phyloP scores from a whole-genome alignment of 371 early-diverging fungal genomes.

The Quaeritorhiza haematococci region DNA sequence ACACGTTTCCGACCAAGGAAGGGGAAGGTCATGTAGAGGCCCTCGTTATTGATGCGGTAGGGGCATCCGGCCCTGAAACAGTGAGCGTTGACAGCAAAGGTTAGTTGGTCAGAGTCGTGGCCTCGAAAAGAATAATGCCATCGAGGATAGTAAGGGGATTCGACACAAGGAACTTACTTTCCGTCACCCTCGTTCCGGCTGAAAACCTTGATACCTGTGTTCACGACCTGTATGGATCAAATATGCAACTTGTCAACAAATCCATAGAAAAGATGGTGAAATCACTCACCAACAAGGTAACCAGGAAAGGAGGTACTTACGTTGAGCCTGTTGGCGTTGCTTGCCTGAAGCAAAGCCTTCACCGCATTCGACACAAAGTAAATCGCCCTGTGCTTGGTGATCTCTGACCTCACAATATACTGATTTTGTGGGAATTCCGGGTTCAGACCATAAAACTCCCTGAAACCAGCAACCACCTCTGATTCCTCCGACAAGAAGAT shows the following conservation, averaged over 20 bases:
- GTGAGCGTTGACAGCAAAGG: no score
- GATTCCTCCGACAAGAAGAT: constrained; percentile 40
- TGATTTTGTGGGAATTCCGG: constrained; percentile 70
- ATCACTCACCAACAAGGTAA: neutral
- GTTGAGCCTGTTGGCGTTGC: constrained; percentile 63
- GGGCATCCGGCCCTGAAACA: no score
- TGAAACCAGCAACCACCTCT: constrained; percentile 30
- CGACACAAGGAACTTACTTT: constrained; percentile 1
- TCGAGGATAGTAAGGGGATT: no score
- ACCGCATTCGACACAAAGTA: constrained; percentile 77
- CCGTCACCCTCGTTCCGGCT: constrained; percentile 46
- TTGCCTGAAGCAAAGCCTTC: constrained; percentile 61
- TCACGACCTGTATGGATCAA: constrained; percentile 68
- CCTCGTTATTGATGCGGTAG: constrained; percentile 77
- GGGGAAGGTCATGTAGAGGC: constrained; percentile 61
- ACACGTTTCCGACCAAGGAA: constrained; percentile 53
- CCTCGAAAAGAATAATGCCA: no score
- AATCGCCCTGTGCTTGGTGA: constrained; percentile 54
- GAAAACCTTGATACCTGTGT: constrained; percentile 84
- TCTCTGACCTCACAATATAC: constrained; percentile 69
- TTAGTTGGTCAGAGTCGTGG: no score
- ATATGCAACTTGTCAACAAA: no score
- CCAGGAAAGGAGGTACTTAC: constrained; percentile 21
- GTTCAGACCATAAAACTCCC: constrained; percentile 63
- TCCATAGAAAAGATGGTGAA: neutral